Base-by-base conservation (phyloP, 371 early-diverging fungal species). In the Conidiobolus incongruus region DNA sequence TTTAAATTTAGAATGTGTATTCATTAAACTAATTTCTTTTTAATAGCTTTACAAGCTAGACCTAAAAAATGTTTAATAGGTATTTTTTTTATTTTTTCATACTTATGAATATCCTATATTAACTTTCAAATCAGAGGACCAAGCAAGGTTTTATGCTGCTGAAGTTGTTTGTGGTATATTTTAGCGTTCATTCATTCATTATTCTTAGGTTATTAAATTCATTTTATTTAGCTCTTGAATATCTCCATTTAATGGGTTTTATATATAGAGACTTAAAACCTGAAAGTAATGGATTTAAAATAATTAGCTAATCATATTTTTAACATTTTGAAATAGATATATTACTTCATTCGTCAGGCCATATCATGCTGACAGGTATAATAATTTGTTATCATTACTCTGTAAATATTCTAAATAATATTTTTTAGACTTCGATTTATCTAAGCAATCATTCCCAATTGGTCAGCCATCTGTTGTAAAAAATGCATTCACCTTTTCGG, bases 251-350 rank as follows among this genome's bases (percentile, higher is more conserved):
- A 40, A 81, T 83, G 65, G 96, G 93, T 0, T 89, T 87, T 49
- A 87, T 98, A 26, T 98, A 98, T 58, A 65, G 99, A 31, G 99
- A 99, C 60, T 68, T 99, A 46, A 99, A 99, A 55, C 98, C 99
- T 12, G 98, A 98, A 58, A 98, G 92, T 82, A 69, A 66, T 70
- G 12, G 20, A 19, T 19, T 47, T 31, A 24, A 35, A 10, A 38
- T 34, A 5, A 2, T 12, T 36, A 13, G 4, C 7, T 21, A 16
- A 21, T 13, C 24, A 13, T 35, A 26, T 26, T 23, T 37, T 3
- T 15, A 30, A 12, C 23, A 4, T 23, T 50, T 10, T 29, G 23
- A 35, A 16, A 24, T 52, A 81, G 81, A 94, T 50, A 91, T 92
- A 41, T 65, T 94, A 37, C 56, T 94, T 38, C 92, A 91, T 60